These are phyloP conservation scores for Phyllosticta citriasiana DNA, from an alignment of 2,329 filamentous ascomycete species.

Conservation along the genomic window DNA sequence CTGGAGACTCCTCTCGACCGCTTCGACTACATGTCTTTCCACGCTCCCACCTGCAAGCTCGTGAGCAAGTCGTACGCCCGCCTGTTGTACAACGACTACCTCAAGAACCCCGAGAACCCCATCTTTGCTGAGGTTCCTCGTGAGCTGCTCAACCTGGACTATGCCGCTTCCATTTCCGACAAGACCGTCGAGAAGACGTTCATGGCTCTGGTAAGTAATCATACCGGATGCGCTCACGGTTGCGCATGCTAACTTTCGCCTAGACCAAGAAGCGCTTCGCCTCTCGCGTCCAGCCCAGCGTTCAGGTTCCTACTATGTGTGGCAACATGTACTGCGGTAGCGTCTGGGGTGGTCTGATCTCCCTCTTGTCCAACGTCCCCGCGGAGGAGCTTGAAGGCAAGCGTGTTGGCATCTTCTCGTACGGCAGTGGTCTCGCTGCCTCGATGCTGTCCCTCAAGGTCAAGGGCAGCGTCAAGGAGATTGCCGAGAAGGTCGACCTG, in stretches of 20 bases:
- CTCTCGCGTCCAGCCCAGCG: slow-evolving; percentile 39
- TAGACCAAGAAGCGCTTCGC: slow-evolving; percentile 41
- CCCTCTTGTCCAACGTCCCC: slow-evolving; percentile 37
- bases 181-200: slow-evolving; percentile 45
- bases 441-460: slow-evolving; percentile 42
- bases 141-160: slow-evolving; percentile 37
- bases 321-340: slow-evolving; percentile 48
- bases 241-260: not conserved
- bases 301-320: slow-evolving; percentile 42
- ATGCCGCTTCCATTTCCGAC: slow-evolving; percentile 39
- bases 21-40: slow-evolving; percentile 47
- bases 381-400: slow-evolving; percentile 39
- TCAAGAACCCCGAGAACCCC: slow-evolving; percentile 35
- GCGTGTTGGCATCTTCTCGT: slow-evolving; percentile 43
- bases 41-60: slow-evolving; percentile 45
- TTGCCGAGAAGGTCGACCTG: slow-evolving; percentile 38
- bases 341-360: slow-evolving; percentile 41
- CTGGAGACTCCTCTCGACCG: slow-evolving; percentile 39
- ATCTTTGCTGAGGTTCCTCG: slow-evolving; percentile 41
- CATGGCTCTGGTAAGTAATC: slow-evolving; percentile 28
- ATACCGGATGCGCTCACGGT: not conserved
- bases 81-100: slow-evolving; percentile 43
- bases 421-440: slow-evolving; percentile 42
- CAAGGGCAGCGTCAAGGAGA: slow-evolving; percentile 36
- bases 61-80: slow-evolving; percentile 46